phyloP scores from a whole-genome alignment of 2,329 filamentous ascomycete genomes.

The Capronia coronata region DNA sequence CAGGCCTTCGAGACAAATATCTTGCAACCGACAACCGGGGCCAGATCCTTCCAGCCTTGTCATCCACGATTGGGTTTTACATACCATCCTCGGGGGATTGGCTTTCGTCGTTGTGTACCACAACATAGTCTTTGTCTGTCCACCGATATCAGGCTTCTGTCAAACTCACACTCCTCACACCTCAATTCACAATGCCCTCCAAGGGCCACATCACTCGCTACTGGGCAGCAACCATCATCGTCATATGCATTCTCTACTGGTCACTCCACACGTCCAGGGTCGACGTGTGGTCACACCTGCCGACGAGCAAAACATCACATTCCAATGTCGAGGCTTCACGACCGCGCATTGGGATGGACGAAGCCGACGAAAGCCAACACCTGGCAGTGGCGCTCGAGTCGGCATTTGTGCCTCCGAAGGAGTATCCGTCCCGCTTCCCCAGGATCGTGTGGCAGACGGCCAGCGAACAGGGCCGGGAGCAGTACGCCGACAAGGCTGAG shows the following conservation, averaged over 20 bases:
- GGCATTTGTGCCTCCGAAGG: not conserved
- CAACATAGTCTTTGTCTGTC: too few species aligned
- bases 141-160: too few species aligned
- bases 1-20: too few species aligned
- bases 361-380: slow-evolving; percentile 1
- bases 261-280: not conserved
- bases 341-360: not conserved
- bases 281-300: not conserved
- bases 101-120: too few species aligned
- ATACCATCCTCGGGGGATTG: too few species aligned
- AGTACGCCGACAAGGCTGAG: slow-evolving; percentile 8
- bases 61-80: too few species aligned
- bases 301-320: not conserved
- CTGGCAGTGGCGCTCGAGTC: slow-evolving; percentile 3
- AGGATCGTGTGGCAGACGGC: slow-evolving; percentile 10
- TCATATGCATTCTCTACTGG: slow-evolving; percentile 3
- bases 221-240: not conserved
- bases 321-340: not conserved
- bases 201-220: not conserved
- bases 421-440: slow-evolving; percentile 8
- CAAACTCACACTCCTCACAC: too few species aligned
- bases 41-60: too few species aligned
- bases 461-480: slow-evolving; percentile 6
- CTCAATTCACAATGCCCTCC: not conserved
- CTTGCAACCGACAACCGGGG: too few species aligned